These are phyloP conservation scores for Trichosporon sp. DNA, from an alignment of 1,284 basidiomycete species.

Conservation along the genomic window DNA sequence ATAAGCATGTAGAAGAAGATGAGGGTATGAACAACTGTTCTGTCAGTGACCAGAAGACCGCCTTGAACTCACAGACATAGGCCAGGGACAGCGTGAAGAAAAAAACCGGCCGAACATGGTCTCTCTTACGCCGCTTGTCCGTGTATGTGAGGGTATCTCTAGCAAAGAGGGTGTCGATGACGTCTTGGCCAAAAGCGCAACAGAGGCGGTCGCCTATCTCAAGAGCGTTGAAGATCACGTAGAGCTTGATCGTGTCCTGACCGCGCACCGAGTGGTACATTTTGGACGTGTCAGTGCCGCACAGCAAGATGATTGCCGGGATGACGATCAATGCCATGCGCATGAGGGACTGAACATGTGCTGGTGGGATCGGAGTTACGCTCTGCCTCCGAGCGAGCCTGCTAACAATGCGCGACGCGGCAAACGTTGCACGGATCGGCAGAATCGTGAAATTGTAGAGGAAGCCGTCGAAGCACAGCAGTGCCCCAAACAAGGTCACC, in stretches of 20 bases:
- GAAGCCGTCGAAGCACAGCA: constrained; percentile 94
- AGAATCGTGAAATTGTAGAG: constrained; percentile 97
- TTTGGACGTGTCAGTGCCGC: constrained; percentile 91
- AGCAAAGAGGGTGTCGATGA: constrained; percentile 94
- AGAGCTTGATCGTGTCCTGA: constrained; percentile 96
- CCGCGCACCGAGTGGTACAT: constrained; percentile 99
- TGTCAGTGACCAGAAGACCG: background rate
- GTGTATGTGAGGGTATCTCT: constrained; percentile 68
- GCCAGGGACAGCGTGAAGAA: constrained; percentile 79
- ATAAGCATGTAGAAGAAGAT: constrained; percentile 97
- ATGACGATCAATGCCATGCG: constrained; percentile 70
- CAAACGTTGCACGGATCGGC: constrained; percentile 78
- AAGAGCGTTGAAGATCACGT: constrained; percentile 97
- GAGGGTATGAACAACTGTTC: constrained; percentile 76
- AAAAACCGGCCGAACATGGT: constrained; percentile 62
- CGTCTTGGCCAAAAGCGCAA: constrained; percentile 95
- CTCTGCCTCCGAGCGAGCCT: constrained; percentile 9
- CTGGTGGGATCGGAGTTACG: constrained; percentile 33
- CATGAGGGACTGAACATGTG: constrained; percentile 56
- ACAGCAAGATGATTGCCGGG: constrained; percentile 69
- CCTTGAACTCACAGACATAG: constrained; percentile 66
- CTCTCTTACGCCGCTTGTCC: constrained; percentile 45
- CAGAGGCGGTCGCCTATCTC: constrained; percentile 97
- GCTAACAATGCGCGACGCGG: constrained; percentile 58
- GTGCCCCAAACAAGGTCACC: constrained; percentile 88